phyloP scores from a whole-genome alignment of 345 rosid species.

The Nephelium lappaceum region DNA sequence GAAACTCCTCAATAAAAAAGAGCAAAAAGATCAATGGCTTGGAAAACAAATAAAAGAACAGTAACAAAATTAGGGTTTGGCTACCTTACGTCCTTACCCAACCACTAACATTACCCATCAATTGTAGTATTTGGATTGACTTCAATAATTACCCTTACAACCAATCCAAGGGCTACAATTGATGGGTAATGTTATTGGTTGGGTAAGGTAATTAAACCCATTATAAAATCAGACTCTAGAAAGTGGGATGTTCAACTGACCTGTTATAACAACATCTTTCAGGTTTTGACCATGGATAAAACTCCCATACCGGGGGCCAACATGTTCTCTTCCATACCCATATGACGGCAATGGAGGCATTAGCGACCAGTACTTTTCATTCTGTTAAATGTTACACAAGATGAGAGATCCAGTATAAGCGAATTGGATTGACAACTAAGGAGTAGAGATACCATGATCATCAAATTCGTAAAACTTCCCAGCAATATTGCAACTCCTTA shows the following conservation, averaged over 20 bases:
- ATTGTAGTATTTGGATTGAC: too few species aligned
- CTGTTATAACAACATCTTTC: slow-evolving; percentile 64
- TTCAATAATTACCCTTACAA: too few species aligned
- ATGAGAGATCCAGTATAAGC: slow-evolving; percentile 2
- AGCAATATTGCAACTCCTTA: neutral
- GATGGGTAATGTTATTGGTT: too few species aligned
- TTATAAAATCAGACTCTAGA: neutral
- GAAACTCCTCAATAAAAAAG: neutral
- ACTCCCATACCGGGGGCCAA: slow-evolving; percentile 70
- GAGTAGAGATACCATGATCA: neutral
- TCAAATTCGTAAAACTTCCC: neutral
- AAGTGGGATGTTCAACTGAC: slow-evolving; percentile 23
- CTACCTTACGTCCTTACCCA: too few species aligned
- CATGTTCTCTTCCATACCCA: slow-evolving; percentile 69
- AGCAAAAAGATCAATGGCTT: neutral
- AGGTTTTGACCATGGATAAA: slow-evolving; percentile 69
- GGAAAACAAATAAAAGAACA: slow-evolving; percentile 1
- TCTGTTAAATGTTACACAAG: slow-evolving; percentile 31
- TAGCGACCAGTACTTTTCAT: slow-evolving; percentile 59
- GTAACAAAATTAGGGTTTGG: too few species aligned
- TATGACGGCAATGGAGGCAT: slow-evolving; percentile 70
- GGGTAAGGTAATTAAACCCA: too few species aligned
- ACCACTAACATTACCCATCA: too few species aligned
- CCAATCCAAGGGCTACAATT: too few species aligned
- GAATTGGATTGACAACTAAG: neutral